Evolutionary conservation across 371 early-diverging fungal genomes (phyloP).

Genomic region (Batrachochytrium dendrobatidis): DNA sequence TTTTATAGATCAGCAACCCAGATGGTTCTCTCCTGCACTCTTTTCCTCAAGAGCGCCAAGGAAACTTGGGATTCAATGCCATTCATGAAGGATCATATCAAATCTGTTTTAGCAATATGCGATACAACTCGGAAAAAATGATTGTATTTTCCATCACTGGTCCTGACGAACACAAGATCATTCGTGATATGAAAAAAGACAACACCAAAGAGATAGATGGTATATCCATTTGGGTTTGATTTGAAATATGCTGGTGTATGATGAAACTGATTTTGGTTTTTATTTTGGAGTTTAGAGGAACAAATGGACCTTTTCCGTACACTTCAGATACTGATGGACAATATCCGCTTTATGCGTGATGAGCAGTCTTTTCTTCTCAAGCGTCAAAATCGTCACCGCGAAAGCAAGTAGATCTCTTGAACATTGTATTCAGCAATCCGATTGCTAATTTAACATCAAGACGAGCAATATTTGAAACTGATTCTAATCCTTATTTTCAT

Average conservation of each 20-base stretch:
- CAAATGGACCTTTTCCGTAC: neutral
- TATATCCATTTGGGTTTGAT: too few relatives aligned
- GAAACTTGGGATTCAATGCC: neutral
- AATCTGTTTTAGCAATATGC: constrained; percentile 8
- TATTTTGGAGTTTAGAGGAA: too few relatives aligned
- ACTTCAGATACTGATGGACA: neutral
- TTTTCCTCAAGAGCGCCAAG: neutral
- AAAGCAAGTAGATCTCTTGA: constrained; percentile 1
- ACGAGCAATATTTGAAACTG: too few relatives aligned
- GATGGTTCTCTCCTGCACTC: constrained; percentile 5
- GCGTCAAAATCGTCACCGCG: neutral
- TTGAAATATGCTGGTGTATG: too few relatives aligned
- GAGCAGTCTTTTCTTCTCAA: constrained; percentile 6
- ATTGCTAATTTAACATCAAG: too few relatives aligned
- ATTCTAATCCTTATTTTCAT: too few relatives aligned
- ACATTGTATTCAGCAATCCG: too few relatives aligned
- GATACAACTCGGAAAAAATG: constrained; percentile 1
- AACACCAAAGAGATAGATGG: neutral
- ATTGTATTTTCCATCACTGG: constrained; percentile 8
- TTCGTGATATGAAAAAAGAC: too few relatives aligned
- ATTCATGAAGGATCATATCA: neutral
- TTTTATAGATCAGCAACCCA: constrained; percentile 6
- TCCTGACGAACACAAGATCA: constrained; percentile 8
- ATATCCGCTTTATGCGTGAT: constrained; percentile 8
- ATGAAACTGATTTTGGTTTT: too few relatives aligned